Evolutionary conservation across 2,329 filamentous ascomycete species (phyloP).

Genomic region (Atkinsonella texensis): DNA sequence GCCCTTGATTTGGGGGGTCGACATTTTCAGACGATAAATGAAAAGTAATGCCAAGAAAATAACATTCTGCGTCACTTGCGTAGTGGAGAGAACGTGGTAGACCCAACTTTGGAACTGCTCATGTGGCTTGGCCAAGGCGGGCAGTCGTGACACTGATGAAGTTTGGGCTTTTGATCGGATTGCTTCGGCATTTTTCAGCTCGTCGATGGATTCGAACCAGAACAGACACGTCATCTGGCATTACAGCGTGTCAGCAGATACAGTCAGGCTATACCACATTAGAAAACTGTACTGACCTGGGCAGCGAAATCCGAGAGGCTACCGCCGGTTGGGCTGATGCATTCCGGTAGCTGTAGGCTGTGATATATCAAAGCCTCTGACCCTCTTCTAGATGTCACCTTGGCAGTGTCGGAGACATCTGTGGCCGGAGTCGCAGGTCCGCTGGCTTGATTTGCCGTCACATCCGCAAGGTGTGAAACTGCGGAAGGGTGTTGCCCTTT

Average conservation of each 20-base stretch:
- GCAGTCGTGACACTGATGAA: slow-evolving; percentile 39
- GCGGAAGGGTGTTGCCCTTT: slow-evolving; percentile 1
- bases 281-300: slow-evolving; percentile 42
- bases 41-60: slow-evolving; percentile 83
- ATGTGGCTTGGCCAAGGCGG: slow-evolving; percentile 61
- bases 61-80: slow-evolving; percentile 92
- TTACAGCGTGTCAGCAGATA: neutral
- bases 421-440: slow-evolving; percentile 26
- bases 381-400: slow-evolving; percentile 24
- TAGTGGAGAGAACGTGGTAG: slow-evolving; percentile 77
- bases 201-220: slow-evolving; percentile 88
- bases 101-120: slow-evolving; percentile 90
- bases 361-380: slow-evolving; percentile 39
- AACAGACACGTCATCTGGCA: slow-evolving; percentile 83
- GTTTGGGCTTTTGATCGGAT: slow-evolving; percentile 30
- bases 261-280: neutral
- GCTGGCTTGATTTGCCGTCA: slow-evolving; percentile 21
- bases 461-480: slow-evolving; percentile 3
- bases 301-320: slow-evolving; percentile 75
- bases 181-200: slow-evolving; percentile 62
- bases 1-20: slow-evolving; percentile 79
- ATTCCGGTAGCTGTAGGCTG: slow-evolving; percentile 59
- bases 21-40: slow-evolving; percentile 83
- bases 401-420: slow-evolving; percentile 15
- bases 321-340: slow-evolving; percentile 64